Evolutionary conservation across 75 land plant genomes (phyloP).

Genomic region (Pseudotsuga menziesii): DNA sequence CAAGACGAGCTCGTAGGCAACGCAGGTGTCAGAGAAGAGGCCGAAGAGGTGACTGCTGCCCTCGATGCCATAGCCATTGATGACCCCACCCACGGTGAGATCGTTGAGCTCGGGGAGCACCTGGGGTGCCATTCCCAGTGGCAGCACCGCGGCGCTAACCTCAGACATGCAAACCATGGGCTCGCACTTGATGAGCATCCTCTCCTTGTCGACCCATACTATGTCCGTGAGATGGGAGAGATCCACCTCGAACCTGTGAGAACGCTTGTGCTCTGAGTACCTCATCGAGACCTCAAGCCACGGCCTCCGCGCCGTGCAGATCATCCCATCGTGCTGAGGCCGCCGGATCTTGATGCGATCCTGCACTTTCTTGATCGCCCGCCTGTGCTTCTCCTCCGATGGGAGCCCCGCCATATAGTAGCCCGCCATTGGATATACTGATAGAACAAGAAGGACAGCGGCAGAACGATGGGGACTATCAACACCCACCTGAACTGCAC

Average conservation of each 20-base stretch:
- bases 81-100: slow-evolving; percentile 25
- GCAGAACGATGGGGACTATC: no score
- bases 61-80: slow-evolving; percentile 34
- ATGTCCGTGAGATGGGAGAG: slow-evolving; percentile 5
- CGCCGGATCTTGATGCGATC: neutral
- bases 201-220: slow-evolving; percentile 18
- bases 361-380: slow-evolving; percentile 15
- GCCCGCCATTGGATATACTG: slow-evolving; percentile 17
- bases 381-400: slow-evolving; percentile 12
- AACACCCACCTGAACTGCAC: no score
- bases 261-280: slow-evolving; percentile 17
- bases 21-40: slow-evolving; percentile 15
- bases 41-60: slow-evolving; percentile 28
- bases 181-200: slow-evolving; percentile 21
- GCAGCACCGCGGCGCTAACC: slow-evolving; percentile 13
- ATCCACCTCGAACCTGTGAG: slow-evolving; percentile 16
- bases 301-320: slow-evolving; percentile 28
- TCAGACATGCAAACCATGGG: slow-evolving; percentile 32
- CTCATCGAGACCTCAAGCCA: slow-evolving; percentile 31
- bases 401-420: slow-evolving; percentile 10
- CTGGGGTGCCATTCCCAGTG: slow-evolving; percentile 16
- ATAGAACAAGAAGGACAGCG: slow-evolving; percentile 22
- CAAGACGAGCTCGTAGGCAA: slow-evolving; percentile 24
- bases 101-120: slow-evolving; percentile 33
- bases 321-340: slow-evolving; percentile 14